phyloP scores from a whole-genome alignment of 305 asterid genomes.

The Solanum hybrid region DNA sequence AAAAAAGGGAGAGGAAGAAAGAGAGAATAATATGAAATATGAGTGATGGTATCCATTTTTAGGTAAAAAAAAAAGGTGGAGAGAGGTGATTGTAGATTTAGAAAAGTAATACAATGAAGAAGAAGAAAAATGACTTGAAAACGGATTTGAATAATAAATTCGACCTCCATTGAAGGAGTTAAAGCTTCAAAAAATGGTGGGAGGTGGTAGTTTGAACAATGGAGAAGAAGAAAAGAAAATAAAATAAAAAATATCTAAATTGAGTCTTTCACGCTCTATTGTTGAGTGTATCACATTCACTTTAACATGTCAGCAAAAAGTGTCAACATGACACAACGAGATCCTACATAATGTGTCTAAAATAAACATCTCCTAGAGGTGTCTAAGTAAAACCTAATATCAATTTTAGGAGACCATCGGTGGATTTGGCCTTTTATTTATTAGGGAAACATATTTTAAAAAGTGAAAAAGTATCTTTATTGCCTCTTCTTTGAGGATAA shows the following conservation, averaged over 20 bases:
- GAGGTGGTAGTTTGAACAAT: background rate
- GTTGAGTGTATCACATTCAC: background rate
- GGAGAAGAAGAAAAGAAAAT: background rate
- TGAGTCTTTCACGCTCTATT: background rate
- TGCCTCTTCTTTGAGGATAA: background rate
- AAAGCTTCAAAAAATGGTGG: background rate
- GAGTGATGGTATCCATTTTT: no score
- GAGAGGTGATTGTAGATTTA: background rate
- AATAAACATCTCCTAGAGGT: background rate
- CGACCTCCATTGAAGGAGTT: background rate
- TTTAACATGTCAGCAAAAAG: background rate
- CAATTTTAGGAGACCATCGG: no score
- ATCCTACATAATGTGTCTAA: background rate
- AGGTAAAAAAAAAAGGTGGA: background rate
- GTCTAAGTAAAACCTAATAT: no score
- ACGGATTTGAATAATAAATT: no score
- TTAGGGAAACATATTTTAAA: no score
- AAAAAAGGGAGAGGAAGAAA: background rate
- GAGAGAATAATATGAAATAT: background rate
- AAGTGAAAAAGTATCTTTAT: no score
- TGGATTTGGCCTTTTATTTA: no score
- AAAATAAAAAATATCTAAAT: no score
- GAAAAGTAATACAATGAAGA: background rate
- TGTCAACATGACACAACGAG: no score
- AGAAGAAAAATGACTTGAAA: background rate